Conservation (phyloP, 768 basidiomycete species). For the Leccinum subgranulosum region DNA sequence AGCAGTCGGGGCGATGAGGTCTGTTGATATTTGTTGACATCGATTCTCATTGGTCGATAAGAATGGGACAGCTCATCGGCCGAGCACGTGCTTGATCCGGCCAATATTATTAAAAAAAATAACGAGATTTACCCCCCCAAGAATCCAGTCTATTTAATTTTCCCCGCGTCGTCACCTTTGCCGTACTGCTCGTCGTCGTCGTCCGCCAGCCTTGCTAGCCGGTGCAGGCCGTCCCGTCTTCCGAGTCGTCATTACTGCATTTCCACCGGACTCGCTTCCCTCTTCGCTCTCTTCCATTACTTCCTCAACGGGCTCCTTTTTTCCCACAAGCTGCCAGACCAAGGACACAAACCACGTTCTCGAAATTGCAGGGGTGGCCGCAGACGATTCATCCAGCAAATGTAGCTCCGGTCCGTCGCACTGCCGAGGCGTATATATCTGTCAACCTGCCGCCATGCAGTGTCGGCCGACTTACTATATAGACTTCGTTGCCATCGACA, state of each 20-base stretch:
- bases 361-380: slow-evolving; percentile 50
- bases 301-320: slow-evolving; percentile 21
- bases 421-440: slow-evolving; percentile 34
- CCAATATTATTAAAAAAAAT: background rate
- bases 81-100: slow-evolving; percentile 4
- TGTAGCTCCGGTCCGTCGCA: slow-evolving; percentile 58
- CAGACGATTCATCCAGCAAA: slow-evolving; percentile 57
- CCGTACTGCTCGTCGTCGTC: slow-evolving; percentile 56
- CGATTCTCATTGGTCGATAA: slow-evolving; percentile 33
- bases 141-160: slow-evolving; percentile 13
- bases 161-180: slow-evolving; percentile 35
- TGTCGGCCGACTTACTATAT: slow-evolving; percentile 53
- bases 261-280: slow-evolving; percentile 44
- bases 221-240: slow-evolving; percentile 32
- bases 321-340: slow-evolving; percentile 22
- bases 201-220: slow-evolving; percentile 56
- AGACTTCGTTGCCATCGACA: slow-evolving; percentile 74
- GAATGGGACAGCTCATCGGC: slow-evolving; percentile 2
- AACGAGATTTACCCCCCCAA: background rate
- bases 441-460: slow-evolving; percentile 9
- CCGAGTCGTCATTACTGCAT: slow-evolving; percentile 34
- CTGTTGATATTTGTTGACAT: slow-evolving; percentile 27
- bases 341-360: slow-evolving; percentile 71
- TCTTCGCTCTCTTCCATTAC: slow-evolving; percentile 36
- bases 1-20: slow-evolving; percentile 7